Percentiles rank a stretch among this genome's conserved stretches.
Evolutionary conservation across 1,284 basidiomycete genomes (phyloP).

Genomic region (Melampsora occidentalis): DNA sequence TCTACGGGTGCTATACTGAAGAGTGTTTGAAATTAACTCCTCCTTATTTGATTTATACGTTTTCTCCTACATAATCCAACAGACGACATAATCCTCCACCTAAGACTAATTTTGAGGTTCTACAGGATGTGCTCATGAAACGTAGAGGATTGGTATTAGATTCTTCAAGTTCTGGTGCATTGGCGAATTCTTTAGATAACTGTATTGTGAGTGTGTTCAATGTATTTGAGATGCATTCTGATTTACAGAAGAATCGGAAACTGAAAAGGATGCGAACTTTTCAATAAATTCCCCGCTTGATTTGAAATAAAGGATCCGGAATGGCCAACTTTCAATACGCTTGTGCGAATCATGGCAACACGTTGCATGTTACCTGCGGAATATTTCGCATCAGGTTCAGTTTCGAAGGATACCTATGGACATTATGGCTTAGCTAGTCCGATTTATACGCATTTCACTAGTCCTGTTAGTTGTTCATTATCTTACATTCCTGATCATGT

Average conservation of each 20-base stretch:
- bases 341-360: conserved; percentile 98
- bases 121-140: conserved; percentile 88
- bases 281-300: conserved; percentile 7
- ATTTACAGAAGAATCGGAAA: not conserved
- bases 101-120: conserved; percentile 86
- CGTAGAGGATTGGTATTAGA: conserved; percentile 81
- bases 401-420: conserved; percentile 84
- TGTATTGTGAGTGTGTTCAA: conserved; percentile 67
- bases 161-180: conserved; percentile 82
- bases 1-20: not conserved
- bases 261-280: not conserved
- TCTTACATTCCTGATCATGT: not conserved
- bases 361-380: conserved; percentile 97
- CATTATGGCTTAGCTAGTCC: conserved; percentile 95
- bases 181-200: conserved; percentile 84
- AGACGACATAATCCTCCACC: conserved; percentile 94
- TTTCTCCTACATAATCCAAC: conserved; percentile 25
- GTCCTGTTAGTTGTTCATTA: conserved; percentile 8
- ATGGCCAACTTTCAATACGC: conserved; percentile 88
- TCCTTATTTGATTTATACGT: not conserved
- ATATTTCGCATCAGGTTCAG: conserved; percentile 94
- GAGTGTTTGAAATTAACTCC: not conserved
- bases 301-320: conserved; percentile 63
- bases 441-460: conserved; percentile 97
- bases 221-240: not conserved